Conservation (phyloP, 176 grass and related monocot species). For the Oryza coarctata region DNA sequence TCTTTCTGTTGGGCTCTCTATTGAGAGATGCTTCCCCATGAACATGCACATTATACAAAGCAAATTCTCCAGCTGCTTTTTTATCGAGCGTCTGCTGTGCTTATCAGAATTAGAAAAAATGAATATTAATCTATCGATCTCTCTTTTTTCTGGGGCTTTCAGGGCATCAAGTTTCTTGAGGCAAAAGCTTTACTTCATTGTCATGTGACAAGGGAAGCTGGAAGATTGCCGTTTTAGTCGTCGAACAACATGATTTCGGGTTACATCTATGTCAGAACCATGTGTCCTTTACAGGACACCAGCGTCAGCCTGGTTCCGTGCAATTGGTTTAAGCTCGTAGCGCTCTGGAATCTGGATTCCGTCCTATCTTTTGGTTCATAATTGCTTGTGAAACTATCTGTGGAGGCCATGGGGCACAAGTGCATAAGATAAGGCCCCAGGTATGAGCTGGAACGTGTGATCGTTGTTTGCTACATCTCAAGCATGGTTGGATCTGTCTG, state of each 20-base stretch:
- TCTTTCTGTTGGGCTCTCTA: slow-evolving; percentile 36
- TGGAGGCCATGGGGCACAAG: neutral
- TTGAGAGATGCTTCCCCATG: slow-evolving; percentile 16
- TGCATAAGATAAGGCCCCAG: slow-evolving; percentile 36
- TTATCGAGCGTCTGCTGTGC: neutral
- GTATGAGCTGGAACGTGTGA: slow-evolving; percentile 40
- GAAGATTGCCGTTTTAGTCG: neutral
- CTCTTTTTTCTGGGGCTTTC: slow-evolving; percentile 19
- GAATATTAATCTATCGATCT: slow-evolving; percentile 5
- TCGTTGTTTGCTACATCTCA: slow-evolving; percentile 30
- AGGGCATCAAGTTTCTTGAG: slow-evolving; percentile 27
- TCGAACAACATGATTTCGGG: slow-evolving; percentile 25
- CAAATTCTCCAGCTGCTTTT: slow-evolving; percentile 22
- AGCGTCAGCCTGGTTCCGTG: slow-evolving; percentile 28
- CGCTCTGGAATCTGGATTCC: neutral
- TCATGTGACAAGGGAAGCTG: slow-evolving; percentile 27
- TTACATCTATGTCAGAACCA: slow-evolving; percentile 29
- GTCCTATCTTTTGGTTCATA: slow-evolving; percentile 30
- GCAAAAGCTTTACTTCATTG: slow-evolving; percentile 27
- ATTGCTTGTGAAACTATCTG: slow-evolving; percentile 18
- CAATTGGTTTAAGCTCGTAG: slow-evolving; percentile 26
- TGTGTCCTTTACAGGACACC: slow-evolving; percentile 19
- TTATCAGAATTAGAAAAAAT: slow-evolving; percentile 26
- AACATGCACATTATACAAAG: neutral
- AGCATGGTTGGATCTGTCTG: neutral